phyloP scores from a whole-genome alignment of 164 flowering plant species.

The grape (Vitis vinifera) region DNA sequence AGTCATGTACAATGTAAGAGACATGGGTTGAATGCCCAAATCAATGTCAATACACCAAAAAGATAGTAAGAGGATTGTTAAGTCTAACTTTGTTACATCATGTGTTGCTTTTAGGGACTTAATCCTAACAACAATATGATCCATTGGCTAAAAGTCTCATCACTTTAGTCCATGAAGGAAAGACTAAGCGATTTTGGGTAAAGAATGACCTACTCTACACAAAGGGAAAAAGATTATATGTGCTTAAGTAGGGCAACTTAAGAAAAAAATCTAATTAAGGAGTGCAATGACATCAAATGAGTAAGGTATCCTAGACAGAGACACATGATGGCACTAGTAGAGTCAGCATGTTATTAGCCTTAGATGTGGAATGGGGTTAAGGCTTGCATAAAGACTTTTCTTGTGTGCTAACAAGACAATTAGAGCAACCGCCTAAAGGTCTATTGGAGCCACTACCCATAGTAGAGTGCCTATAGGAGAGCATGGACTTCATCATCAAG shows the following conservation, averaged over 20 bases:
- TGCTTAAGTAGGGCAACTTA: neutral
- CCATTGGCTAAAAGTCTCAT: neutral
- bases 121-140: neutral
- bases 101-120: too few species aligned
- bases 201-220: neutral
- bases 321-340: neutral
- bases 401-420: slow-evolving; percentile 20
- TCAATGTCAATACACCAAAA: too few species aligned
- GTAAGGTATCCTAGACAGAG: slow-evolving; percentile 7
- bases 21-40: too few species aligned
- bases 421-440: neutral
- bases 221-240: slow-evolving; percentile 4
- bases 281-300: neutral
- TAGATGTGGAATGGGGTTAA: slow-evolving; percentile 5
- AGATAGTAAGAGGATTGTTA: too few species aligned
- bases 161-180: neutral
- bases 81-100: too few species aligned
- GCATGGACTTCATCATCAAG: too few species aligned
- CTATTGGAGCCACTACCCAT: too few species aligned
- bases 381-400: slow-evolving; percentile 7
- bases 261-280: neutral
- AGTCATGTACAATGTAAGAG: too few species aligned
- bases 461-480: too few species aligned
- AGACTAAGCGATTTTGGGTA: neutral
- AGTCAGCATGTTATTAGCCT: neutral